Percentiles rank a stretch among this genome's conserved stretches.
phyloP scores from a whole-genome alignment of 2,329 filamentous ascomycete genomes.

The Beauveria caledonica region DNA sequence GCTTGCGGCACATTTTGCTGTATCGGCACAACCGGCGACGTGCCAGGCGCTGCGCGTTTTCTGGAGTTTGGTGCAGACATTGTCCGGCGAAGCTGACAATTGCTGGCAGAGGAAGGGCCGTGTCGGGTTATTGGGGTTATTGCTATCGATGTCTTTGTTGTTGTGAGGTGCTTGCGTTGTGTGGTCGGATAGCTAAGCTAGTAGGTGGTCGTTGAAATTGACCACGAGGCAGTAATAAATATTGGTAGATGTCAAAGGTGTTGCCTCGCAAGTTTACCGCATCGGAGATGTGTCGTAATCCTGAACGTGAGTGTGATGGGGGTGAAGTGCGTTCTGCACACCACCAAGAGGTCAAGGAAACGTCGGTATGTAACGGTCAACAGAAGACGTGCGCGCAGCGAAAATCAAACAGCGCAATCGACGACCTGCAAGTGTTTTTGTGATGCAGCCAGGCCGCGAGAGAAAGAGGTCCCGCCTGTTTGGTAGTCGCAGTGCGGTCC shows the following conservation, averaged over 20 bases:
- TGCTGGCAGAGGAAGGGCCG: background rate
- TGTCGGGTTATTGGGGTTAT: background rate
- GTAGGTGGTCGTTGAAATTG: background rate
- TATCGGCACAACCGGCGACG: slow-evolving; percentile 52
- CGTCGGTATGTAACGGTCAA: background rate
- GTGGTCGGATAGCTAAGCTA: background rate
- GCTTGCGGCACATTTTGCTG: slow-evolving; percentile 42
- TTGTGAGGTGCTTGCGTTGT: background rate
- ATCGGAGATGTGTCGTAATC: background rate
- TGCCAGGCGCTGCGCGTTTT: slow-evolving; percentile 68
- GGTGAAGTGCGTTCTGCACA: background rate
- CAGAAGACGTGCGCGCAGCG: background rate
- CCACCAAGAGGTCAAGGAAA: background rate
- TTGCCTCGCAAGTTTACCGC: background rate
- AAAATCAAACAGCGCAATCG: background rate
- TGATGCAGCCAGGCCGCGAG: background rate
- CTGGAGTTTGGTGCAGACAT: slow-evolving; percentile 47
- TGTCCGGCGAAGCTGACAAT: background rate
- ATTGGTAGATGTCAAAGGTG: background rate
- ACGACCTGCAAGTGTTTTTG: background rate
- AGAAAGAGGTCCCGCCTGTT: background rate
- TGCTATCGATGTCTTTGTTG: background rate
- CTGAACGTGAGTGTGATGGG: background rate
- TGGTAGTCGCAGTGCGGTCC: background rate
- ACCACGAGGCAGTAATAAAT: background rate